Percentiles rank a stretch among this genome's conserved stretches.
These are phyloP conservation scores for Passiflora organensis DNA, from an alignment of 345 rosid genomes.

Conservation along the genomic window DNA sequence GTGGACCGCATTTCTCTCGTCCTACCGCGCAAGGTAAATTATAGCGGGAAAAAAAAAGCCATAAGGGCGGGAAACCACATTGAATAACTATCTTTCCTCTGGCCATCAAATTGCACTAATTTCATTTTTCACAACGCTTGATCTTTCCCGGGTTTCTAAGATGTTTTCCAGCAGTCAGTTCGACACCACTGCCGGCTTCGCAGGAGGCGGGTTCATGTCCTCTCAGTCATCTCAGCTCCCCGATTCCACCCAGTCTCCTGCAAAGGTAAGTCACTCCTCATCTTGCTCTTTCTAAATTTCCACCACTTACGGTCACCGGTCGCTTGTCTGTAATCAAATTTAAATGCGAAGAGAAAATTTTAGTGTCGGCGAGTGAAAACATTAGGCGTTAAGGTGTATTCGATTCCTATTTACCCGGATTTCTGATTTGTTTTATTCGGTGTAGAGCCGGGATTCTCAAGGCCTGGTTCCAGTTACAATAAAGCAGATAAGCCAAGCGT, in stretches of 20 bases:
- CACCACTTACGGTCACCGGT: neutral
- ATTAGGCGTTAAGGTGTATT: neutral
- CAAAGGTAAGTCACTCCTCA: constrained; percentile 36
- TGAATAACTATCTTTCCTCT: too few species aligned
- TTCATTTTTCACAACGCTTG: neutral
- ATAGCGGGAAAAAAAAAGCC: too few species aligned
- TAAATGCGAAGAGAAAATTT: too few species aligned
- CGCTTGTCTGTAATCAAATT: too few species aligned
- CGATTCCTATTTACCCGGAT: neutral
- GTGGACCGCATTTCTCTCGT: too few species aligned
- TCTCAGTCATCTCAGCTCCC: constrained; percentile 53
- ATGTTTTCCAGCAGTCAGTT: constrained; percentile 77
- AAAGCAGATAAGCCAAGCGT: constrained; percentile 77
- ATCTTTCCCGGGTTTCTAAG: constrained; percentile 14
- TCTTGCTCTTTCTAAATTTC: neutral
- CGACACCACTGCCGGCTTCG: constrained; percentile 42
- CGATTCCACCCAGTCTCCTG: constrained; percentile 47
- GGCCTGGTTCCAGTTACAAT: constrained; percentile 72
- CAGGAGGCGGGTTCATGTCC: constrained; percentile 67
- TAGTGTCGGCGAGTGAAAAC: neutral
- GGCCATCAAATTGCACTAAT: too few species aligned
- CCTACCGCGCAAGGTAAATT: too few species aligned
- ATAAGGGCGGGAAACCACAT: too few species aligned
- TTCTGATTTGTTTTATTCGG: neutral
- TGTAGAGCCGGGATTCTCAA: constrained; percentile 59